Conservation (phyloP, 176 grass and related monocot species). For the Bothriochloa decipiens region DNA sequence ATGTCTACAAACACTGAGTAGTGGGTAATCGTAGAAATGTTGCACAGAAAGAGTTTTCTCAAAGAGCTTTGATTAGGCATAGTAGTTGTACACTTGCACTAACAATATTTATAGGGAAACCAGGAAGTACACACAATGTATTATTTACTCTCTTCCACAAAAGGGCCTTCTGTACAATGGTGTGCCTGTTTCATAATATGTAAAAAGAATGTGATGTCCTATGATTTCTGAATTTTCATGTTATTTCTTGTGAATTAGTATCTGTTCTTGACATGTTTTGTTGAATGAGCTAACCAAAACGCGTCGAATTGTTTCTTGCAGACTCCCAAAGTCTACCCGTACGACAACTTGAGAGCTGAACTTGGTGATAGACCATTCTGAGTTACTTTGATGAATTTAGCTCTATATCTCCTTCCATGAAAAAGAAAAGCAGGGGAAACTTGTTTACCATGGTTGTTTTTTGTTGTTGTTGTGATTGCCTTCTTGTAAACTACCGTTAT, state of each 20-base stretch:
- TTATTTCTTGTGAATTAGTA: background rate
- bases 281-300: conserved; percentile 7
- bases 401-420: background rate
- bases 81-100: background rate
- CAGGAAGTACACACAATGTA: background rate
- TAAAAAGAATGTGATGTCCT: background rate
- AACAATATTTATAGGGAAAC: background rate
- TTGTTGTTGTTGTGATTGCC: background rate
- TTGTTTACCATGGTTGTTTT: conserved; percentile 23
- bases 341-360: conserved; percentile 79
- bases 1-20: background rate
- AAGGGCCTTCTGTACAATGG: background rate
- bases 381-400: background rate
- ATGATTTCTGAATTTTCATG: background rate
- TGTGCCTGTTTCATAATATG: background rate
- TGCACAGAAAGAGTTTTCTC: background rate
- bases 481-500: conserved; percentile 18
- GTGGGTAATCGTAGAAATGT: background rate
- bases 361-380: conserved; percentile 72
- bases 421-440: background rate
- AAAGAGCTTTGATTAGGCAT: background rate
- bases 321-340: conserved; percentile 98
- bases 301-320: conserved; percentile 38
- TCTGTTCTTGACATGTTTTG: conserved; percentile 3
- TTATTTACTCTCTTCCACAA: background rate